Conservation (phyloP, 768 basidiomycete species). For the Saitozyma podzolica region DNA sequence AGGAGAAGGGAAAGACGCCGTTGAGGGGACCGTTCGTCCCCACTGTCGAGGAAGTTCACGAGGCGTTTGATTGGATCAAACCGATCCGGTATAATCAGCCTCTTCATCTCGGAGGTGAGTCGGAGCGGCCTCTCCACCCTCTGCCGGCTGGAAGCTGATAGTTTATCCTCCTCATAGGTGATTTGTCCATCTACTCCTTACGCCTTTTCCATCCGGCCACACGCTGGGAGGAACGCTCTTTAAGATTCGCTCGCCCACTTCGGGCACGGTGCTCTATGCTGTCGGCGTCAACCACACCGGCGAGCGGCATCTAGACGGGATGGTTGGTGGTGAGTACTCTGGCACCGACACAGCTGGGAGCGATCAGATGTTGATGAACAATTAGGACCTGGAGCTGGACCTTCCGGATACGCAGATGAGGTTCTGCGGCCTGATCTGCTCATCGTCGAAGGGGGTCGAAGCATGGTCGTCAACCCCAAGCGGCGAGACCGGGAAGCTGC, state of each 20-base stretch:
- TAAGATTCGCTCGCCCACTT: slow-evolving; percentile 97
- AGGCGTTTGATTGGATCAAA: slow-evolving; percentile 87
- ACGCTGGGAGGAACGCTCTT: slow-evolving; percentile 95
- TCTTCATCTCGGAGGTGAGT: slow-evolving; percentile 83
- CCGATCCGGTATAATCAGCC: slow-evolving; percentile 94
- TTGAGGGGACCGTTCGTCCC: slow-evolving; percentile 63
- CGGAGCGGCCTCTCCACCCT: background rate
- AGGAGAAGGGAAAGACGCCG: slow-evolving; percentile 31
- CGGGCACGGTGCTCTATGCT: slow-evolving; percentile 92
- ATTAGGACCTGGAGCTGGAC: slow-evolving; percentile 21
- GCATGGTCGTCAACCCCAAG: slow-evolving; percentile 77
- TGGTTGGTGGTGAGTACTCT: slow-evolving; percentile 57
- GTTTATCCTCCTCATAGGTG: slow-evolving; percentile 14
- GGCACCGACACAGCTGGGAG: background rate
- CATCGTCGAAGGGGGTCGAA: slow-evolving; percentile 87
- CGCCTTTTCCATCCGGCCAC: slow-evolving; percentile 92
- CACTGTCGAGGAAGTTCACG: slow-evolving; percentile 79
- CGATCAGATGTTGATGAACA: background rate
- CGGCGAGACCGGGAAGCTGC: slow-evolving; percentile 86
- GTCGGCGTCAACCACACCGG: slow-evolving; percentile 94
- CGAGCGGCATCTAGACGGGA: slow-evolving; percentile 92
- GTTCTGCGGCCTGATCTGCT: slow-evolving; percentile 81
- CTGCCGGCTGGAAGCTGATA: slow-evolving; percentile 1
- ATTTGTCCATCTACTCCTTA: slow-evolving; percentile 57
- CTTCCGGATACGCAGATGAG: slow-evolving; percentile 43